Conservation (phyloP, 1,284 basidiomycete genomes). For the Rhodotorula sp. region DNA sequence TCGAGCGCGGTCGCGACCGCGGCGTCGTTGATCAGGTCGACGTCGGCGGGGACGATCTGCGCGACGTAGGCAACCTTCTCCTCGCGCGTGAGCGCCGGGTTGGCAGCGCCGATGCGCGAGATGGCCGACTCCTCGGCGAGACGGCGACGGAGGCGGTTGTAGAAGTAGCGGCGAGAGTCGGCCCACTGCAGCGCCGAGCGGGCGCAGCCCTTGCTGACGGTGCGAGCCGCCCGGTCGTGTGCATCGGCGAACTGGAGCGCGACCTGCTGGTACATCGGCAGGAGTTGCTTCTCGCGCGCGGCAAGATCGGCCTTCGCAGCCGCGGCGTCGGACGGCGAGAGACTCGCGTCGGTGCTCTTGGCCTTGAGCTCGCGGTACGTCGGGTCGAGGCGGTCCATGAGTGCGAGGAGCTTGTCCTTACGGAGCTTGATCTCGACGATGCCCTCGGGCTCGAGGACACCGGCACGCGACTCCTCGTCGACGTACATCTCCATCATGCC, state of each 20-base stretch:
- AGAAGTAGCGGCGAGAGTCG: slow-evolving; percentile 87
- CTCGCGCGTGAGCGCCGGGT: slow-evolving; percentile 47
- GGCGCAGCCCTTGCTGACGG: slow-evolving; percentile 79
- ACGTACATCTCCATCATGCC: slow-evolving; percentile 99
- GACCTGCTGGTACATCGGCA: slow-evolving; percentile 90
- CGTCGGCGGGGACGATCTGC: slow-evolving; percentile 33
- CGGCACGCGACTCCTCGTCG: slow-evolving; percentile 90
- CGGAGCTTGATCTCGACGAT: slow-evolving; percentile 78
- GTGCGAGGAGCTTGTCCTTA: slow-evolving; percentile 75
- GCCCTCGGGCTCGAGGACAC: slow-evolving; percentile 97
- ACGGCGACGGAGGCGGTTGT: slow-evolving; percentile 80
- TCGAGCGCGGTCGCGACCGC: slow-evolving; percentile 47
- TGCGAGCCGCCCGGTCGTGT: slow-evolving; percentile 60
- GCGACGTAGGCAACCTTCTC: slow-evolving; percentile 45
- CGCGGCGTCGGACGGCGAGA: slow-evolving; percentile 71
- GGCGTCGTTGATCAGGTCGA: slow-evolving; percentile 45
- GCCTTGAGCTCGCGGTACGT: slow-evolving; percentile 80
- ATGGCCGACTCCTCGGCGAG: slow-evolving; percentile 53
- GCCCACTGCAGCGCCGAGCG: slow-evolving; percentile 80
- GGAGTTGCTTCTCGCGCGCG: slow-evolving; percentile 76
- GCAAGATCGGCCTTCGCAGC: slow-evolving; percentile 68
- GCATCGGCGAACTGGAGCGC: slow-evolving; percentile 94
- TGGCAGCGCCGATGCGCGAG: slow-evolving; percentile 46
- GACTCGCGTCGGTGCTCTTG: slow-evolving; percentile 71
- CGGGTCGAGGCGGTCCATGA: slow-evolving; percentile 92